Evolutionary conservation across 1,284 basidiomycete genomes (phyloP).

Genomic region (Testicularia cyperi): DNA sequence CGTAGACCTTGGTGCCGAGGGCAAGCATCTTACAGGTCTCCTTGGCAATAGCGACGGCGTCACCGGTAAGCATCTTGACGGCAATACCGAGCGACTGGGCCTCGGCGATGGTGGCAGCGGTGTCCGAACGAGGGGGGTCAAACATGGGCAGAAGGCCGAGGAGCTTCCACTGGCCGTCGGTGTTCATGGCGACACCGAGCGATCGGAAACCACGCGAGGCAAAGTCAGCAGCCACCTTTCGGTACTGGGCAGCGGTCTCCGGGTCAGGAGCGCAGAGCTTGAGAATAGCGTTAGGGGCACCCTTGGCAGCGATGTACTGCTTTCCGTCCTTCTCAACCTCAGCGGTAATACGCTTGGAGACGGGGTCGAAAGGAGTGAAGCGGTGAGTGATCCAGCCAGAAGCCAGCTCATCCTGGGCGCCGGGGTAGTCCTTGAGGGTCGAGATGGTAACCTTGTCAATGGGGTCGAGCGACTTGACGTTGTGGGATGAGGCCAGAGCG

Average conservation of each 20-base stretch:
- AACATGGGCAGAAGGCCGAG: constrained; percentile 64
- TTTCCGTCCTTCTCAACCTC: constrained; percentile 66
- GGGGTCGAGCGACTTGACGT: constrained; percentile 66
- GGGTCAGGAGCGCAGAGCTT: constrained; percentile 63
- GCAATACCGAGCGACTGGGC: constrained; percentile 65
- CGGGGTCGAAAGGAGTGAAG: constrained; percentile 67
- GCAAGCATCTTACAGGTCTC: constrained; percentile 66
- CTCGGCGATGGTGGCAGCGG: constrained; percentile 65
- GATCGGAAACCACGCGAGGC: constrained; percentile 66
- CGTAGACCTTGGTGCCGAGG: constrained; percentile 66
- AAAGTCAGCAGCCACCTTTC: constrained; percentile 63
- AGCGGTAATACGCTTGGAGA: constrained; percentile 67
- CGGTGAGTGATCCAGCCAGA: constrained; percentile 65
- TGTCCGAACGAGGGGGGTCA: constrained; percentile 66
- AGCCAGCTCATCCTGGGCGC: constrained; percentile 64
- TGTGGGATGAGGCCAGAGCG: constrained; percentile 66
- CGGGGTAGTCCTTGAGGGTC: constrained; percentile 66
- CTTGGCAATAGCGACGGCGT: constrained; percentile 67
- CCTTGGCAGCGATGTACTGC: constrained; percentile 65
- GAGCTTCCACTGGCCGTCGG: constrained; percentile 64
- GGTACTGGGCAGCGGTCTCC: constrained; percentile 62
- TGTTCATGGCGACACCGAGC: constrained; percentile 66
- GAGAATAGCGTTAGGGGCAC: constrained; percentile 67
- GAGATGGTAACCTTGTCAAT: constrained; percentile 67
- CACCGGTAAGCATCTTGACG: constrained; percentile 68